Base-by-base conservation (phyloP, 2,329 filamentous ascomycete genomes). In the Bertia moriformis region DNA sequence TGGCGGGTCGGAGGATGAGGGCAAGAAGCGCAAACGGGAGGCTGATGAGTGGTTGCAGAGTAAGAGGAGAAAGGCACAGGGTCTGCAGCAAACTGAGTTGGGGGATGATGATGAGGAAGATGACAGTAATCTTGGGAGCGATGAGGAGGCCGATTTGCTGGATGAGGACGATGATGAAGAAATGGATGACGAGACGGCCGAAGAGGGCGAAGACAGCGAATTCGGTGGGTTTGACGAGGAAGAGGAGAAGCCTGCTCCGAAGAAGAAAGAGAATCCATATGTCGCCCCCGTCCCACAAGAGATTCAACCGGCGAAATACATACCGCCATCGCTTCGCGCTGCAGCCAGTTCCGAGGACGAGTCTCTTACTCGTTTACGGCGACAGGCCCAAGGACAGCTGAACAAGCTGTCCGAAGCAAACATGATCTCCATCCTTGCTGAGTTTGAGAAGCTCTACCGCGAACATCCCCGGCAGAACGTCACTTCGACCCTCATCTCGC, bases 401-500 rank as follows among this genome's bases (percentile, higher is more conserved):
- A 85, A 85, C 55, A 73, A 78, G 50, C 60, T 85, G 19, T 83
- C 80, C 1, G 79, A 84, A 50, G 71, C 77, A 14, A 84, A 83
- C 45, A 57, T 85, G 38, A 55, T 82, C 13, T 74, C 77, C 2
- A 82, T 84, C 38, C 57, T 85, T 4, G 62, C 63, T 14, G 73
- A 82, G n/a, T 63, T 83, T 17, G 79, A 84, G 53, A 67, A 71
- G 41, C 58, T 84, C 1, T 85, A 84, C 50, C 66, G 70, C 24
- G 69, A 71, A 39, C 72, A 83, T 48, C 68, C 80, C 1, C 69
- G 80, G 5, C 74, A 79, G 45, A 71, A 79, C 53, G 77, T 84
- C 36, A 83, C 75, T 2, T 70, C 72, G 1, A 79, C 70, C 0
- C 55, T 85, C 3, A 66, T 82, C 12, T 68, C 78, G 41, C 57